Evolutionary conservation across 225 moss, liverwort and hornwort species (phyloP).

Genomic region (Neckera pumila): DNA sequence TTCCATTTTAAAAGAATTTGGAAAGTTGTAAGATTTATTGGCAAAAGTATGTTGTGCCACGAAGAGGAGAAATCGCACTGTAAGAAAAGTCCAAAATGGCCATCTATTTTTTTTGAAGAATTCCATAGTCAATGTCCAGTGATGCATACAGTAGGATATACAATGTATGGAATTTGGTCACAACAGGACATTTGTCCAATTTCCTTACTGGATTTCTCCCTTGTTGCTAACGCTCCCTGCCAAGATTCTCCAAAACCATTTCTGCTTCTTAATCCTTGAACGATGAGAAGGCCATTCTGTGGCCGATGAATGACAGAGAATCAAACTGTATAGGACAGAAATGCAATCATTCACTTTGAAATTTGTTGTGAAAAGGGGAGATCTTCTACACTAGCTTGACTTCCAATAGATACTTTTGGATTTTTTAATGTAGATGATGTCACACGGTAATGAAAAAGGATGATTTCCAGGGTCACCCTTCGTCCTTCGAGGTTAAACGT

Average conservation of each 20-base stretch:
- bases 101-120: neutral
- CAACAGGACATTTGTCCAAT: neutral
- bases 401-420: no score
- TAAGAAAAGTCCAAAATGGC: neutral
- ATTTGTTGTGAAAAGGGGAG: no score
- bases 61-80: neutral
- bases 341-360: no score
- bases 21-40: no score
- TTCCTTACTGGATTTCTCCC: neutral
- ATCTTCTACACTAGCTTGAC: no score
- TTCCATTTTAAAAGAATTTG: neutral
- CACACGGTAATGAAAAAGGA: no score
- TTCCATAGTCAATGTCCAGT: neutral
- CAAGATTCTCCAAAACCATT: neutral
- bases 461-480: no score
- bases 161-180: neutral
- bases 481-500: no score
- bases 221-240: neutral
- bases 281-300: no score
- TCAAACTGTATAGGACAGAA: no score
- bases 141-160: neutral
- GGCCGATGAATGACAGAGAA: no score
- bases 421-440: no score
- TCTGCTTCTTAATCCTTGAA: neutral
- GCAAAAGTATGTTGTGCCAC: neutral